Evolutionary conservation across 163 green algal genomes (phyloP), one percentile per base, ranked within the genome.

Genomic region (Scenedesmus sp.): DNA sequence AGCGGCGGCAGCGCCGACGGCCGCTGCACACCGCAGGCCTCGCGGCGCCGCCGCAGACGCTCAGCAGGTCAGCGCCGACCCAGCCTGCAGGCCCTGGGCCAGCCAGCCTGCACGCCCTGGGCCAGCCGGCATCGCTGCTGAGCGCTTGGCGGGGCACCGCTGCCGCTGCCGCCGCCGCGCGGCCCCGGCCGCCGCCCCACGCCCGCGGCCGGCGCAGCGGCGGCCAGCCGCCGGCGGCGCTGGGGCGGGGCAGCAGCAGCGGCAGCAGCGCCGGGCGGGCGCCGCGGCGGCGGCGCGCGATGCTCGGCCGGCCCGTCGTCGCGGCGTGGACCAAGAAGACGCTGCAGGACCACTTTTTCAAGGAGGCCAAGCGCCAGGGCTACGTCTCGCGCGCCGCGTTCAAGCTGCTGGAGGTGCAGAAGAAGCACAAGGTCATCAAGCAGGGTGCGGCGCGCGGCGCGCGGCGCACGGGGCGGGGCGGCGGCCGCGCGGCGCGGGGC

Each of bases 331-430:
- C 64, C 2, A 76, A 77, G 45, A 33, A 70, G n/a, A 83, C 75
- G 4, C 36, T 83, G 7, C 48, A 64, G 17, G 88, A 93, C 60
- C 66, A 83, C 4, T 93, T 87, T 33, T 93, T 93, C 78, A 88
- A 89, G 64, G 70, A 93, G 54, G 89, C 89, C 15, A 93, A 93
- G 86, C 83, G 85, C 53, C 47, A 87, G 29, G 91, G 91, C n/a
- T 96, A 94, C 63, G 87, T 95, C 4, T 90, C 90, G 1, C 70
- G 92, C 1, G 89, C 88, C 13, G 92, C 94, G 0, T 97, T 89
- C 75, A 97, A 96, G 85, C 87, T 98, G 15, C 74, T 90, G 47
- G 92, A 98, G 70, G 92, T 98, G 5, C 94, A 98, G 63, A 67
- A 92, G 15, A 94, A 94, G 72, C 88, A 96, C 80, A 92, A 90